Conservation (phyloP, 1,284 basidiomycete genomes). For the Polyporus tsugae region DNA sequence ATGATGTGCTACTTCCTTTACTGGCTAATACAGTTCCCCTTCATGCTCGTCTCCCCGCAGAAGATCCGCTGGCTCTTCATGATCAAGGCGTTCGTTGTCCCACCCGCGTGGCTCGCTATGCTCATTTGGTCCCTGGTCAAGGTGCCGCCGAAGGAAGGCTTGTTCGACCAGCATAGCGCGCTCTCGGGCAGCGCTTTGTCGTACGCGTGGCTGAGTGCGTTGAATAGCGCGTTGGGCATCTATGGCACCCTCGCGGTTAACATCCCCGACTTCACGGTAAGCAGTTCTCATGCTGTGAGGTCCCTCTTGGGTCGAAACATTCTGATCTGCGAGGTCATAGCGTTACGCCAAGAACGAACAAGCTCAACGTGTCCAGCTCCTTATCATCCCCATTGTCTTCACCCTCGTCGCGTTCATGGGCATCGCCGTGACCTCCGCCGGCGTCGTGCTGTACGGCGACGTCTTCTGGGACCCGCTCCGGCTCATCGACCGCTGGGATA, state of each 20-base stretch:
- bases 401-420: slow-evolving; percentile 64
- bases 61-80: slow-evolving; percentile 79
- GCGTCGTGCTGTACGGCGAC: slow-evolving; percentile 63
- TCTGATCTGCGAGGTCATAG: slow-evolving; percentile 38
- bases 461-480: slow-evolving; percentile 58
- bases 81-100: slow-evolving; percentile 71
- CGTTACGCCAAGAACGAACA: slow-evolving; percentile 68
- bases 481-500: slow-evolving; percentile 75
- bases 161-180: slow-evolving; percentile 54
- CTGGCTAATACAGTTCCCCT: slow-evolving; percentile 77
- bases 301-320: no score
- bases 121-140: slow-evolving; percentile 79
- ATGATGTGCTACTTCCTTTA: slow-evolving; percentile 84
- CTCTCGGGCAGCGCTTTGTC: slow-evolving; percentile 60
- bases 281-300: slow-evolving; percentile 21
- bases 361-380: slow-evolving; percentile 72
- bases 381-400: slow-evolving; percentile 76
- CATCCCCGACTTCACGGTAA: slow-evolving; percentile 76
- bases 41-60: slow-evolving; percentile 80
- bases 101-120: slow-evolving; percentile 73
- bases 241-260: slow-evolving; percentile 75
- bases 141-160: slow-evolving; percentile 62
- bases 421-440: slow-evolving; percentile 75
- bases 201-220: slow-evolving; percentile 78
- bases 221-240: slow-evolving; percentile 75